Evolutionary conservation across 202 grass and related monocot genomes (phyloP), one percentile per base, ranked within the genome.

Genomic region (Alloteropsis angusta): DNA sequence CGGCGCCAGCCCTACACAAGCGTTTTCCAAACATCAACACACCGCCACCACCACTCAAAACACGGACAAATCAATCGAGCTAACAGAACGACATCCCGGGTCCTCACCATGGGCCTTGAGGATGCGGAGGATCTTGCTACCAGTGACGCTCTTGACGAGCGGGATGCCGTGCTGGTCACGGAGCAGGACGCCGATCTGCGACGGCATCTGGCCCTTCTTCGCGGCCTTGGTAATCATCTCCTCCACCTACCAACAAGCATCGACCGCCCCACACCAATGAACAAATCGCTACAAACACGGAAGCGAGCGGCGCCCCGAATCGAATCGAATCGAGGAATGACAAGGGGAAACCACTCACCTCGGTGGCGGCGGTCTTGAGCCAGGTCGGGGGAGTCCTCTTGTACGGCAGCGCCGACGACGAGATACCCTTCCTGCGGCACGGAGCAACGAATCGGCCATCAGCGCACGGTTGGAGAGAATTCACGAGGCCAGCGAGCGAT

Each of bases 41-140:
- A 41, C 1, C 18, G 19, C 15, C 22, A 28, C 1, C 18, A 30
- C 15, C 22, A 28, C 32, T 9, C 0, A 52, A 13, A 10, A 60
- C 0, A 59, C 26, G 1, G 4, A 16, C 18, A 62, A 35, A 68
- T 11, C 19, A 0, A 38, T 10, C 11, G 34, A 35, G 4, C n/a
- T n/a, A 58, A 70, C 6, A 56, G 16, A 10, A 6, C 52, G 1
- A 22, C 1, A 3, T 10, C 14, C 0, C 15, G 9, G 9, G 9
- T 47, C 43, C 74, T 72, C 57, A 92, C 89, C 90, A 43, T 92
- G 83, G 7, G 83, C 90, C 83, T 92, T 92, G 36, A 92, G 90
- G 80, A 89, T 89, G 53, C 90, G 85, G 62, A 92, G 90, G 34
- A 92, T 92, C 83, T 92, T 92, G 89, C 74, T 92, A 11, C 89